phyloP scores from a whole-genome alignment of 805 yeast species.

The Candida maris region DNA sequence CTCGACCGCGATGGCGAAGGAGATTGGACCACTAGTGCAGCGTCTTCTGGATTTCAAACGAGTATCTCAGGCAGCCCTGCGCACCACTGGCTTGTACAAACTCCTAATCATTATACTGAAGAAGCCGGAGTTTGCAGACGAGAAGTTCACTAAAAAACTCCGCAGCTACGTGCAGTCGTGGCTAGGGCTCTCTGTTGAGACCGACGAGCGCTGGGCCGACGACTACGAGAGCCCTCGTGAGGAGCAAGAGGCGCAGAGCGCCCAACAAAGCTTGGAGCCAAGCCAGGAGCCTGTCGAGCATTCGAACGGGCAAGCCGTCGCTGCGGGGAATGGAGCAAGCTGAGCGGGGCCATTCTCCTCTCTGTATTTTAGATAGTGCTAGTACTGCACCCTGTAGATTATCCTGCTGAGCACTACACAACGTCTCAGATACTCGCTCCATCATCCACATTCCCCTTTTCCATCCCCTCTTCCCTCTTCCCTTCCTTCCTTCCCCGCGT shows the following conservation, averaged over 20 bases:
- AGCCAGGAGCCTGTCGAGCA: slow-evolving; percentile 29
- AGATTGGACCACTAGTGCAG: slow-evolving; percentile 22
- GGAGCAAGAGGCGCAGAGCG: slow-evolving; percentile 45
- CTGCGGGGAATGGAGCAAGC: background rate
- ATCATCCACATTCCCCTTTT: too few species aligned
- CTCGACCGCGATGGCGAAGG: slow-evolving; percentile 20
- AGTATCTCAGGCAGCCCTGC: slow-evolving; percentile 30
- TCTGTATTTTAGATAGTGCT: too few species aligned
- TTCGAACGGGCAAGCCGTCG: background rate
- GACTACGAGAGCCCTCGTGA: slow-evolving; percentile 18
- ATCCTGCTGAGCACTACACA: too few species aligned
- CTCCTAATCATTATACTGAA: slow-evolving; percentile 32
- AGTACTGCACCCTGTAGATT: too few species aligned
- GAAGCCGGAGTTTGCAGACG: slow-evolving; percentile 32
- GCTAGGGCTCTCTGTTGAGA: slow-evolving; percentile 26
- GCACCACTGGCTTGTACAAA: slow-evolving; percentile 30
- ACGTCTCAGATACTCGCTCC: too few species aligned
- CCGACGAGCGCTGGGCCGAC: slow-evolving; percentile 29
- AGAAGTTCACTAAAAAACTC: slow-evolving; percentile 18
- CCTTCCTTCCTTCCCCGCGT: too few species aligned
- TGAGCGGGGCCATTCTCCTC: too few species aligned
- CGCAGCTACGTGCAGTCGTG: slow-evolving; percentile 21
- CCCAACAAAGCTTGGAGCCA: slow-evolving; percentile 57
- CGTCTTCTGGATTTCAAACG: slow-evolving; percentile 19
- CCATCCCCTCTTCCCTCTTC: too few species aligned